phyloP scores from a whole-genome alignment of 2,329 filamentous ascomycete species.

The Elsinoe ampelina region DNA sequence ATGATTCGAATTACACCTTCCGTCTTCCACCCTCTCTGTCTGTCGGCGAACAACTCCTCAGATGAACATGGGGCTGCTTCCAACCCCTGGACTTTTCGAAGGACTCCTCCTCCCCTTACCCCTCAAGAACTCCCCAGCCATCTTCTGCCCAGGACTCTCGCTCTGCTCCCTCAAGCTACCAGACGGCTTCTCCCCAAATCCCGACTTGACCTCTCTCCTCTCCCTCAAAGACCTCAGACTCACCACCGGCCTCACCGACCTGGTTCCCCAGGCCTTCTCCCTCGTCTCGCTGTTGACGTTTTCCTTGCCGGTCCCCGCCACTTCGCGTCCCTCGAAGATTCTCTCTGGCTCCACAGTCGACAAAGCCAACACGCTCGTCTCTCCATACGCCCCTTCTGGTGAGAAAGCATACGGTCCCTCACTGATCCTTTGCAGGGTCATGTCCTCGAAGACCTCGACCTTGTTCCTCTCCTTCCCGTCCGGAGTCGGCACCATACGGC shows the following conservation, averaged over 20 bases:
- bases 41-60: background rate
- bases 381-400: conserved; percentile 16
- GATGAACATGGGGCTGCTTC: conserved; percentile 1
- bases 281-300: conserved; percentile 1
- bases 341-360: background rate
- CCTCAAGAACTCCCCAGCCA: conserved; percentile 16
- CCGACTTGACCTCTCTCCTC: background rate
- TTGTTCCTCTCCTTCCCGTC: conserved; percentile 10
- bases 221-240: background rate
- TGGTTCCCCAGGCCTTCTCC: conserved; percentile 11
- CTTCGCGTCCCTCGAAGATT: conserved; percentile 22
- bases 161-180: conserved; percentile 7
- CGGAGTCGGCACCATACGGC: conserved; percentile 6
- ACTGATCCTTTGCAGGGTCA: conserved; percentile 25
- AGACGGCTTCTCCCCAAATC: background rate
- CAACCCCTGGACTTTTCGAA: background rate
- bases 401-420: conserved; percentile 27
- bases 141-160: conserved; percentile 16
- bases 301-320: conserved; percentile 20
- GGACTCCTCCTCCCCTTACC: conserved; percentile 8
- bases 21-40: background rate
- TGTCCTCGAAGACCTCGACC: conserved; percentile 21
- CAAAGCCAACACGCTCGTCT: background rate
- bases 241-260: background rate
- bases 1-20: conserved; percentile 1